Conservation (phyloP, 768 basidiomycete genomes). For the Kwoniella sp. region DNA sequence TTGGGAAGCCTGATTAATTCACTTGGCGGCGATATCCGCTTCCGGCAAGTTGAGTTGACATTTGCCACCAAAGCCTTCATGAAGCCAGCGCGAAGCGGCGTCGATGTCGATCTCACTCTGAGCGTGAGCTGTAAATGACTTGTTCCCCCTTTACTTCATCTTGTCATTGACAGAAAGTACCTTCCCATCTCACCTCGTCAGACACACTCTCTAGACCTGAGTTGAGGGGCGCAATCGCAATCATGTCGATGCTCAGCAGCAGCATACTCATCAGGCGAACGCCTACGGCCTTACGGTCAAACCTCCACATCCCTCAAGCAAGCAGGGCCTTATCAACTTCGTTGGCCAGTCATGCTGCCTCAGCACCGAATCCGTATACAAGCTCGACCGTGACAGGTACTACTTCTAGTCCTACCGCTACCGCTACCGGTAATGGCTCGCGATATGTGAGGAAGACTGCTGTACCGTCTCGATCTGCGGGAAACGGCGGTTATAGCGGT, state of each 20-base stretch:
- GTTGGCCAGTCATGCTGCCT: neutral
- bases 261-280: neutral
- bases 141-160: too few relatives aligned
- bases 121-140: too few relatives aligned
- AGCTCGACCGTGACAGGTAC: too few relatives aligned
- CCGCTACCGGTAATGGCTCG: neutral
- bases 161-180: too few relatives aligned
- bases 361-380: neutral
- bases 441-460: slow-evolving; percentile 24
- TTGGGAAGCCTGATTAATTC: too few relatives aligned
- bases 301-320: neutral
- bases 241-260: neutral
- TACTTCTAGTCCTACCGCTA: neutral
- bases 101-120: neutral
- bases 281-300: neutral
- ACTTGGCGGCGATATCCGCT: neutral
- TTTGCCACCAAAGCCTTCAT: slow-evolving; percentile 1
- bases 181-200: too few relatives aligned
- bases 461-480: slow-evolving; percentile 1
- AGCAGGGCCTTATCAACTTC: neutral
- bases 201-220: too few relatives aligned
- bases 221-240: neutral
- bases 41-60: neutral
- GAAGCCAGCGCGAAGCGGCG: neutral
- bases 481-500: too few relatives aligned